Evolutionary conservation across 139 green algal species (phyloP).

Genomic region (Coelastrella sp.): DNA sequence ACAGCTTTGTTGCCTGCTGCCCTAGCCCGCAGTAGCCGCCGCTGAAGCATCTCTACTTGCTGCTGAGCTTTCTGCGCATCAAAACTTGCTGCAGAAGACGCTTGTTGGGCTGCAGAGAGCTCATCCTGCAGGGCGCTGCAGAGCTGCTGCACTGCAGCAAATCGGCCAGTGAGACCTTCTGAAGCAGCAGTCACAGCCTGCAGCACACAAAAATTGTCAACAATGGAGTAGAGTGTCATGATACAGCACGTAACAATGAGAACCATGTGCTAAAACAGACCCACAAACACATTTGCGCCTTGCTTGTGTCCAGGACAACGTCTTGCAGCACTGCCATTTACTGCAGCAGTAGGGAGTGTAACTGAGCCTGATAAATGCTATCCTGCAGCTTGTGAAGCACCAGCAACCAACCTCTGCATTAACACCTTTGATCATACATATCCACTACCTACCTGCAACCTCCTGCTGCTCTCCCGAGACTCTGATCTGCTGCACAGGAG

Average conservation of each 20-base stretch:
- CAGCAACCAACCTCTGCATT: no score
- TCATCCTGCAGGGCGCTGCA: not conserved
- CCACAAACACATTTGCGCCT: not conserved
- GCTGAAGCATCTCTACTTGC: not conserved
- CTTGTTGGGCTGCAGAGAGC: not conserved
- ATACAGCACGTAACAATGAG: no score
- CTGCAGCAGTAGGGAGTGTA: no score
- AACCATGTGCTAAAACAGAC: no score
- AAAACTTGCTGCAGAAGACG: not conserved
- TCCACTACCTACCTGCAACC: not conserved
- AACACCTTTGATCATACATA: no score
- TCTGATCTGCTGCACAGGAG: slow-evolving; percentile 3
- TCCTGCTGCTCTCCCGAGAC: not conserved
- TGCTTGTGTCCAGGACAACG: not conserved
- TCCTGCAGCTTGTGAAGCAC: no score
- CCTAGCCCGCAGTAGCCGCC: not conserved
- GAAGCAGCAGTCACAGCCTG: not conserved
- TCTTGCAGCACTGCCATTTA: no score
- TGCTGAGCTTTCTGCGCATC: not conserved
- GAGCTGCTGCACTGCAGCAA: not conserved
- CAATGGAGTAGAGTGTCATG: no score
- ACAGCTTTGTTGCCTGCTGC: not conserved
- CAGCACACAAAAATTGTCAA: not conserved
- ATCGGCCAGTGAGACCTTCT: not conserved
- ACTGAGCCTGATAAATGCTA: no score